Percentiles rank a stretch among this genome's conserved stretches.
Evolutionary conservation across 768 basidiomycete genomes (phyloP).

Genomic region (Cyathus striatus): DNA sequence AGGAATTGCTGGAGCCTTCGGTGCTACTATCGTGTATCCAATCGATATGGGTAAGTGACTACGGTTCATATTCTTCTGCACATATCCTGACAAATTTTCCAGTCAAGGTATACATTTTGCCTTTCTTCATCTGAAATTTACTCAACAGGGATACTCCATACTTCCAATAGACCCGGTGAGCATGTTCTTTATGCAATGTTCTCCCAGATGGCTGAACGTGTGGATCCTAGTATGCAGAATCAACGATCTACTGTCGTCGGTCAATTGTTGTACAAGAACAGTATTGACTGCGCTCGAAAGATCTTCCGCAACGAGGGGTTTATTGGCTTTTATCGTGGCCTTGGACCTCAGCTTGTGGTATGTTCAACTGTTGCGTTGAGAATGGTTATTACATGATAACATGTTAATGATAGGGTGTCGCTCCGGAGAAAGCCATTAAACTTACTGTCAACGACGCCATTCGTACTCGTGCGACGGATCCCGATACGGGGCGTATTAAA

Average conservation of each 20-base stretch:
- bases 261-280: constrained; percentile 95
- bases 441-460: constrained; percentile 94
- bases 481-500: constrained; percentile 92
- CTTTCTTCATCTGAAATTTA: constrained; percentile 3
- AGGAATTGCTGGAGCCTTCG: constrained; percentile 90
- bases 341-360: constrained; percentile 91
- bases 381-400: not conserved
- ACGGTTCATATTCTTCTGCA: not conserved
- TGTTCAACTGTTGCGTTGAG: constrained; percentile 10
- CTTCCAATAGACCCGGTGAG: constrained; percentile 52
- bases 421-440: constrained; percentile 97
- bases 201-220: too few species aligned
- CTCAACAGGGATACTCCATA: constrained; percentile 1
- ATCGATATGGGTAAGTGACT: constrained; percentile 78
- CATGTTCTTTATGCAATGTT: not conserved
- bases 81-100: too few species aligned
- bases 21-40: constrained; percentile 97
- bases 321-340: constrained; percentile 92
- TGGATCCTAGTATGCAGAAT: constrained; percentile 99
- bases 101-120: constrained; percentile 66
- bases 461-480: constrained; percentile 79
- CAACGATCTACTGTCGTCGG: constrained; percentile 96
- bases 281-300: constrained; percentile 88
- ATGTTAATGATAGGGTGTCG: constrained; percentile 91
- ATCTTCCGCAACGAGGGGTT: constrained; percentile 94